Conservation (phyloP, 2,329 filamentous ascomycete genomes). For the Cladophialophora psammophila region DNA sequence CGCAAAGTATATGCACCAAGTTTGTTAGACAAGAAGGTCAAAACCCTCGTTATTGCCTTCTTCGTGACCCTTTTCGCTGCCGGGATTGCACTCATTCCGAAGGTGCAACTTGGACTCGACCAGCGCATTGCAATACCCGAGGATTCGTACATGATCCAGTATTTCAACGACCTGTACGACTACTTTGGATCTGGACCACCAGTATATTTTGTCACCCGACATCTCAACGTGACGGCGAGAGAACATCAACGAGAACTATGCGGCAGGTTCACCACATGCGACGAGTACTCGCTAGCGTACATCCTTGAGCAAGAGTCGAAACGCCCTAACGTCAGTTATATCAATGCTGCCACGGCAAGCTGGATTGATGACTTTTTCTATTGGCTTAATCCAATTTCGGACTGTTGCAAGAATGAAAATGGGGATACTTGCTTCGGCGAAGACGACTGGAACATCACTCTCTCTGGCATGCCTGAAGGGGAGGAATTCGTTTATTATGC, state of each 20-base stretch:
- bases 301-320: slow-evolving; percentile 94
- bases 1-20: slow-evolving; percentile 85
- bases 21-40: slow-evolving; percentile 80
- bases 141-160: slow-evolving; percentile 92
- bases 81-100: slow-evolving; percentile 82
- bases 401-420: slow-evolving; percentile 74
- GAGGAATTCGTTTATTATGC: slow-evolving; percentile 90
- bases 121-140: slow-evolving; percentile 93
- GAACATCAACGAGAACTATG: slow-evolving; percentile 84
- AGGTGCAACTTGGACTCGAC: slow-evolving; percentile 85
- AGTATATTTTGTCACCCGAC: slow-evolving; percentile 91
- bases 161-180: slow-evolving; percentile 93
- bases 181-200: slow-evolving; percentile 93
- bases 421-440: slow-evolving; percentile 78
- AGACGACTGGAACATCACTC: slow-evolving; percentile 85
- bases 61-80: slow-evolving; percentile 90
- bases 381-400: slow-evolving; percentile 90
- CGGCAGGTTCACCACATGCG: slow-evolving; percentile 87
- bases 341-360: slow-evolving; percentile 85
- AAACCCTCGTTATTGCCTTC: slow-evolving; percentile 75
- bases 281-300: slow-evolving; percentile 83
- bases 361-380: slow-evolving; percentile 98
- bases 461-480: slow-evolving; percentile 90
- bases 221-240: slow-evolving; percentile 79
- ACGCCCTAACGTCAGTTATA: slow-evolving; percentile 83